Percentiles rank a stretch among this genome's conserved stretches.
Evolutionary conservation across 495 filamentous ascomycete species (phyloP).

Genomic region (Cryomyces minteri): DNA sequence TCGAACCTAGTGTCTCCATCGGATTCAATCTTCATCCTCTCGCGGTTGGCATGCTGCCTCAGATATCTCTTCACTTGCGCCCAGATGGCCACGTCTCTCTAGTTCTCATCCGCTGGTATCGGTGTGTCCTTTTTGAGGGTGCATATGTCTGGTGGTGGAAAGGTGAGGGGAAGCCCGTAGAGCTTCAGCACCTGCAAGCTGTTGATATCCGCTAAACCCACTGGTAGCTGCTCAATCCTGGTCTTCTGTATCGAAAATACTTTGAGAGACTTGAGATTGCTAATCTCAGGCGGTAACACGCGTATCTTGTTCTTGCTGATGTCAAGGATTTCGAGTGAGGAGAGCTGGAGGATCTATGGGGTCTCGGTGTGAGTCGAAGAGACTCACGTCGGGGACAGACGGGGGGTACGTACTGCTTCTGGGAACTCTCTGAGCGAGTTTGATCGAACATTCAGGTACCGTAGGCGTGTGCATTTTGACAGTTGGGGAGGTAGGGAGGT

Average conservation of each 20-base stretch:
- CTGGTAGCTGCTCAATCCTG: conserved; percentile 63
- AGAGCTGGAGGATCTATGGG: conserved; percentile 53
- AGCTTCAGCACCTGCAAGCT: conserved; percentile 76
- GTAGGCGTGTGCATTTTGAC: conserved; percentile 68
- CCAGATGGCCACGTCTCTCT: conserved; percentile 50
- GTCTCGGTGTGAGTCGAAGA: not conserved
- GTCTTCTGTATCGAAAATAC: conserved; percentile 50
- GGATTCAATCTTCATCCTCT: not conserved
- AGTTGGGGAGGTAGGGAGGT: conserved; percentile 63
- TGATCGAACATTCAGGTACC: conserved; percentile 84
- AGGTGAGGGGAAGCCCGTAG: conserved; percentile 63
- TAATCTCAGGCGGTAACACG: conserved; percentile 59
- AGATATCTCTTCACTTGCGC: conserved; percentile 53
- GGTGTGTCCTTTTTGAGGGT: conserved; percentile 27
- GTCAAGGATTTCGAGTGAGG: conserved; percentile 81
- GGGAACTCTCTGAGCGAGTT: conserved; percentile 84
- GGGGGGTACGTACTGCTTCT: conserved; percentile 41
- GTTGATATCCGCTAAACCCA: conserved; percentile 71
- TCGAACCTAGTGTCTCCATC: not conserved
- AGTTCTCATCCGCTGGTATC: conserved; percentile 30
- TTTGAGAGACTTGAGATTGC: conserved; percentile 40
- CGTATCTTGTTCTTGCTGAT: conserved; percentile 70
- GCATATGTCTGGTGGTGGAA: conserved; percentile 42
- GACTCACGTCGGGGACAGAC: conserved; percentile 1
- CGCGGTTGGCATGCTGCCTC: not conserved